Conservation (phyloP, 306 rosid genomes). For the Cicer judaicum region DNA sequence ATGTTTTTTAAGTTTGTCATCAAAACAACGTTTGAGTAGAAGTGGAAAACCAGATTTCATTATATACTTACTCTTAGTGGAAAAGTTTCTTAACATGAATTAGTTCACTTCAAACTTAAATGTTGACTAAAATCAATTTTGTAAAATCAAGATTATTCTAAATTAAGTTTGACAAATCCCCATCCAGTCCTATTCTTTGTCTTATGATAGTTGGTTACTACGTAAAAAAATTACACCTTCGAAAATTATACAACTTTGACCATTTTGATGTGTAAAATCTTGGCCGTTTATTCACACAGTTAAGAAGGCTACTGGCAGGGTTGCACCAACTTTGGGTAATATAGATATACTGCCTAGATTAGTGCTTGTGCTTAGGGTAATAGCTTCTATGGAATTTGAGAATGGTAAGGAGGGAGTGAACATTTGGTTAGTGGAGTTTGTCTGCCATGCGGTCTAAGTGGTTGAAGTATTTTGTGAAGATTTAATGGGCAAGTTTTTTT, state of each 20-base stretch:
- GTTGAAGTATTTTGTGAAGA: conserved; percentile 26
- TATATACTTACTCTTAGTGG: neutral
- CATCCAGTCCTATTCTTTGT: neutral
- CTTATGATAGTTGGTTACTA: conserved; percentile 3
- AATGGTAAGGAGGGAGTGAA: conserved; percentile 7
- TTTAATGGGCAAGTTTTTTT: neutral
- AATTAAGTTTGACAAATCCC: neutral
- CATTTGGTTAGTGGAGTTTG: neutral
- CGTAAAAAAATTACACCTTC: neutral
- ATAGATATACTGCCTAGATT: neutral
- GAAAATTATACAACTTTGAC: conserved; percentile 5
- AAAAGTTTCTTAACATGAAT: neutral
- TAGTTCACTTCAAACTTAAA: conserved; percentile 5
- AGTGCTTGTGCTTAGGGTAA: conserved; percentile 9
- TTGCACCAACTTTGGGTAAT: neutral
- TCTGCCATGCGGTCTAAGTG: conserved; percentile 33
- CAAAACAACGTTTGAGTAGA: neutral
- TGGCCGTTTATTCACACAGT: neutral
- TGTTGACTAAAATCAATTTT: neutral
- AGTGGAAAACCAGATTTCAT: neutral
- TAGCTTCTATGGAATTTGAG: neutral
- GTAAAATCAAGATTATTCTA: conserved; percentile 6
- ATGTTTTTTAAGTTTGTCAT: neutral
- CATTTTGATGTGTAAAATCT: conserved; percentile 4
- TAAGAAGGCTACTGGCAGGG: neutral